Evolutionary conservation across 2,329 filamentous ascomycete species (phyloP).

Genomic region (Cercospora sesami): DNA sequence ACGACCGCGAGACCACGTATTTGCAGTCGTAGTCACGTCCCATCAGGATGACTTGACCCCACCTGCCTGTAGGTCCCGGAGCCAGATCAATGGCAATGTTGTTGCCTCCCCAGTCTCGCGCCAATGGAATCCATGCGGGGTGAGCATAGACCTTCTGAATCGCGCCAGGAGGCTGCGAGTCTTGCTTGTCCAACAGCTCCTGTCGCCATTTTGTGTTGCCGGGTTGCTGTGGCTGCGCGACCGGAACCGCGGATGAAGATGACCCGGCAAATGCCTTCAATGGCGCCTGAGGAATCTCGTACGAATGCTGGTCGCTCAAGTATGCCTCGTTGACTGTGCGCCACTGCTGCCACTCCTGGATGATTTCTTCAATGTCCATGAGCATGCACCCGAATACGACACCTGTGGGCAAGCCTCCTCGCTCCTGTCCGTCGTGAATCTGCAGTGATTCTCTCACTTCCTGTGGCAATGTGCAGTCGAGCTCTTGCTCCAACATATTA

Average conservation of each 20-base stretch:
- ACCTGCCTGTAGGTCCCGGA: constrained; percentile 83
- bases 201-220: constrained; percentile 67
- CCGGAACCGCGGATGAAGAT: constrained; percentile 57
- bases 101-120: constrained; percentile 98
- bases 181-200: constrained; percentile 79
- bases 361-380: constrained; percentile 95
- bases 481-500: constrained; percentile 92
- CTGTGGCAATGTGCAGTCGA: constrained; percentile 89
- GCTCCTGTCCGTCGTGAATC: constrained; percentile 94
- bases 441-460: constrained; percentile 90
- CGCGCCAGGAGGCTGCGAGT: constrained; percentile 80
- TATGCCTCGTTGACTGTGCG: constrained; percentile 89
- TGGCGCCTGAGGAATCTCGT: constrained; percentile 63
- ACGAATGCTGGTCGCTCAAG: constrained; percentile 58
- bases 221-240: constrained; percentile 41
- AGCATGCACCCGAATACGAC: constrained; percentile 94
- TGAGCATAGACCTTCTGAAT: constrained; percentile 94
- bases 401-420: constrained; percentile 84
- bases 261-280: constrained; percentile 69
- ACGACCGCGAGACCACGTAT: constrained; percentile 91
- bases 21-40: constrained; percentile 98
- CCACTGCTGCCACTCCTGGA: constrained; percentile 98
- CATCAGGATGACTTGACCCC: constrained; percentile 96
- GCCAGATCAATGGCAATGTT: constrained; percentile 91
- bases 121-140: constrained; percentile 91